These are phyloP conservation scores for Agastache rugosa DNA, from an alignment of 257 asterid species.

Conservation along the genomic window DNA sequence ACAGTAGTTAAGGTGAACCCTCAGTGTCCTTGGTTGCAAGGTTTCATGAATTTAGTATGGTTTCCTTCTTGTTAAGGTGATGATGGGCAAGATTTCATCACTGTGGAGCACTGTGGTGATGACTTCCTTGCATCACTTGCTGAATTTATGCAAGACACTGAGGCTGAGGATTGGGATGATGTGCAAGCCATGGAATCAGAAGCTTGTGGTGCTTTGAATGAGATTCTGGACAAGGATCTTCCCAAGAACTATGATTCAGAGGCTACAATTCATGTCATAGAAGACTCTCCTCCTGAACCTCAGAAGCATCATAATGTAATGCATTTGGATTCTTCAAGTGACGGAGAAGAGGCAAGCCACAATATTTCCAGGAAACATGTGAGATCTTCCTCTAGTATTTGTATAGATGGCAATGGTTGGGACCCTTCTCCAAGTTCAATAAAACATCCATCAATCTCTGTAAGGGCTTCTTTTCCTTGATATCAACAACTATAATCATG, in stretches of 20 bases:
- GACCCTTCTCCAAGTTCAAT: conserved; percentile 47
- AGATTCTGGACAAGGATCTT: conserved; percentile 64
- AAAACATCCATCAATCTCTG: conserved; percentile 44
- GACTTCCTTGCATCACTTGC: conserved; percentile 91
- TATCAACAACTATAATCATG: conserved; percentile 13
- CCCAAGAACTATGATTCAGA: conserved; percentile 41
- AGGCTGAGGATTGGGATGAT: conserved; percentile 99
- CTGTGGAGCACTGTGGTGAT: conserved; percentile 91
- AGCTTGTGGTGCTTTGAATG: conserved; percentile 80
- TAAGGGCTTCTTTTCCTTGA: conserved; percentile 48
- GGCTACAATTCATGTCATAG: conserved; percentile 50
- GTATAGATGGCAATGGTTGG: conserved; percentile 34
- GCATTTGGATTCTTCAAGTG: conserved; percentile 70
- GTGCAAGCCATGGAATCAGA: conserved; percentile 82
- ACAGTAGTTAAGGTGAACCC: conserved; percentile 5
- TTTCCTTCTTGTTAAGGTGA: conserved; percentile 60
- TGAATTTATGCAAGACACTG: conserved; percentile 71
- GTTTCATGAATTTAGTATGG: background rate
- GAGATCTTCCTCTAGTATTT: conserved; percentile 41
- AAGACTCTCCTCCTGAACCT: conserved; percentile 67
- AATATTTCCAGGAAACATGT: conserved; percentile 33
- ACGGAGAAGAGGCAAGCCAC: conserved; percentile 51
- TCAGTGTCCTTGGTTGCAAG: conserved; percentile 8
- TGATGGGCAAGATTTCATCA: conserved; percentile 82
- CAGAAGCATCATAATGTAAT: conserved; percentile 43